Evolutionary conservation across 202 grass and related monocot species (phyloP).

Genomic region (Dendrocalamus latiflorus): DNA sequence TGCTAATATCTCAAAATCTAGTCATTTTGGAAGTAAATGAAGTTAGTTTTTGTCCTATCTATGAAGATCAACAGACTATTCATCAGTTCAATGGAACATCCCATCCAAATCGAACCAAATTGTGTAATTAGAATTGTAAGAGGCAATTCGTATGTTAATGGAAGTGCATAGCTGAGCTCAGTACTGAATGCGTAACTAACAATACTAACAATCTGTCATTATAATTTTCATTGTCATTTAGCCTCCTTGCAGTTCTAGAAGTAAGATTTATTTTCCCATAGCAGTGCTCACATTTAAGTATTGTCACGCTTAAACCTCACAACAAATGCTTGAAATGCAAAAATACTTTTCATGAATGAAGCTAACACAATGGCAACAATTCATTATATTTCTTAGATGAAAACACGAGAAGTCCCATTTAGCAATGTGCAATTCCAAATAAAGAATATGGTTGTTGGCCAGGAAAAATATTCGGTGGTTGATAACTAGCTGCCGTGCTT

Average conservation of each 20-base stretch:
- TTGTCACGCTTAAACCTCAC: background rate
- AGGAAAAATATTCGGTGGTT: background rate
- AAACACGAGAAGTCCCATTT: background rate
- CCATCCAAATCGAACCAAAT: background rate
- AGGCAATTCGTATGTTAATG: background rate
- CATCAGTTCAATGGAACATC: background rate
- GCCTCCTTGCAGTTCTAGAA: background rate
- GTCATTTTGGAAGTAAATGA: conserved; percentile 2
- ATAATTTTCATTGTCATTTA: background rate
- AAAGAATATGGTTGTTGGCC: background rate
- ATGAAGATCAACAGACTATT: background rate
- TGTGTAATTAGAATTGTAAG: background rate
- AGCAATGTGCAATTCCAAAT: background rate
- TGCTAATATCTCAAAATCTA: conserved; percentile 94
- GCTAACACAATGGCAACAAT: background rate
- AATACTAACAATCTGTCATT: background rate
- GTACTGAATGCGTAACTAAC: background rate
- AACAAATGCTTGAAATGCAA: background rate
- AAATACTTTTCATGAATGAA: background rate
- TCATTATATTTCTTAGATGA: background rate
- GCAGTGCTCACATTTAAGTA: background rate
- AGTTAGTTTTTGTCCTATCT: conserved; percentile 18
- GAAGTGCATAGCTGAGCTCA: conserved; percentile 1
- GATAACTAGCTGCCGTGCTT: background rate
- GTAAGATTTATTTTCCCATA: background rate